These are phyloP conservation scores for Akanthomyces dipterigenus DNA, from an alignment of 2,329 filamentous ascomycete genomes.

Conservation along the genomic window DNA sequence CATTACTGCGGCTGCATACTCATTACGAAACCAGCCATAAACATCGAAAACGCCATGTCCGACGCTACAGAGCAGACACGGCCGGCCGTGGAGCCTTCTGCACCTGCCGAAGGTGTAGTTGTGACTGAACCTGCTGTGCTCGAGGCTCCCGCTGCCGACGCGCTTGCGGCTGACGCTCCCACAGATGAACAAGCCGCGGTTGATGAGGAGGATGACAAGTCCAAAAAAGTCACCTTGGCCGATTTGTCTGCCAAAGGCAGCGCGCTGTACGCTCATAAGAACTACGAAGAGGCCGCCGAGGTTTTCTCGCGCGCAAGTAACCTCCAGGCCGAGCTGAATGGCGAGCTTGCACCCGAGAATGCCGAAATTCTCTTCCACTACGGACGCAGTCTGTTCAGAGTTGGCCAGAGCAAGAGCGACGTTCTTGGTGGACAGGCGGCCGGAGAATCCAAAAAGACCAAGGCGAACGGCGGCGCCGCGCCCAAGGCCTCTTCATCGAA, in stretches of 20 bases:
- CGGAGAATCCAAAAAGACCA: conserved; percentile 38
- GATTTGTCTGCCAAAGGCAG: conserved; percentile 76
- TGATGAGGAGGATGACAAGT: conserved; percentile 39
- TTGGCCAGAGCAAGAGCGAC: conserved; percentile 90
- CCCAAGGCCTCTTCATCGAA: conserved; percentile 36
- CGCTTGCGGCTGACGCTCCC: neutral
- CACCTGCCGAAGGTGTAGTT: neutral
- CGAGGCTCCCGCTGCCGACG: neutral
- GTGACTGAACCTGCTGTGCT: neutral
- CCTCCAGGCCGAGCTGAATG: conserved; percentile 84
- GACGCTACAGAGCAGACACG: conserved; percentile 17
- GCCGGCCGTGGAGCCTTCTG: conserved; percentile 16
- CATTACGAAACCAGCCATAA: neutral
- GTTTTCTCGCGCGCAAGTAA: conserved; percentile 83
- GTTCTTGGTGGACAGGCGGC: conserved; percentile 78
- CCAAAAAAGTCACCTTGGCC: conserved; percentile 59
- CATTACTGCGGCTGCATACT: neutral
- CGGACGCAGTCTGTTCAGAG: conserved; percentile 86
- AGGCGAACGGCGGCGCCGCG: conserved; percentile 34
- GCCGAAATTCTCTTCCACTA: conserved; percentile 93
- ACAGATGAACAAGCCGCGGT: conserved; percentile 30
- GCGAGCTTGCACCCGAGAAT: conserved; percentile 84
- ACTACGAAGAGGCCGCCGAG: conserved; percentile 80
- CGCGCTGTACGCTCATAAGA: conserved; percentile 81
- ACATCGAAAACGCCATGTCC: conserved; percentile 16